Percentiles rank a stretch among this genome's conserved stretches.
Conservation (phyloP, 2,329 filamentous ascomycete species). For the Fusarium buxicola region DNA sequence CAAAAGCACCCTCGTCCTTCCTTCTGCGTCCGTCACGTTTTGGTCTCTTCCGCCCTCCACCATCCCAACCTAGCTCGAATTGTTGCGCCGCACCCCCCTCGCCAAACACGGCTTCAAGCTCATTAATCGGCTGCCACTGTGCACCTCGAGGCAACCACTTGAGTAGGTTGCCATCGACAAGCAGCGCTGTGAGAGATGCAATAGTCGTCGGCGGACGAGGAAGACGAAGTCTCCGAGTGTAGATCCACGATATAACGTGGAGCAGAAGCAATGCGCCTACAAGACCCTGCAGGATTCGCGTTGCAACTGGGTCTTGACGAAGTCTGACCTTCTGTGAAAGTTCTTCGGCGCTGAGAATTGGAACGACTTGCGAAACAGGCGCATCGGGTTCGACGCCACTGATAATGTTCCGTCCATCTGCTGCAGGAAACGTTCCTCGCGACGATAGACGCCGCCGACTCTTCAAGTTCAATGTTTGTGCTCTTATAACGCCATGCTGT, state of each 20-base stretch:
- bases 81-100: slow-evolving; percentile 23
- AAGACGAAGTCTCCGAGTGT: slow-evolving; percentile 42
- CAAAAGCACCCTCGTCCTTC: slow-evolving; percentile 37
- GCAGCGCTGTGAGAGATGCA: slow-evolving; percentile 52
- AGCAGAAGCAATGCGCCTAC: slow-evolving; percentile 46
- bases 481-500: slow-evolving; percentile 53
- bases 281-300: slow-evolving; percentile 50
- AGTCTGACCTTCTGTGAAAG: slow-evolving; percentile 33
- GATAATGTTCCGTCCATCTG: slow-evolving; percentile 33
- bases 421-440: slow-evolving; percentile 35
- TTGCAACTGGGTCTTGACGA: slow-evolving; percentile 49
- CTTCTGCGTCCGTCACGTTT: slow-evolving; percentile 28
- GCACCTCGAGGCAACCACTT: slow-evolving; percentile 39
- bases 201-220: slow-evolving; percentile 50
- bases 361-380: slow-evolving; percentile 42
- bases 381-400: slow-evolving; percentile 40
- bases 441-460: slow-evolving; percentile 40
- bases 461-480: slow-evolving; percentile 50
- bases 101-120: slow-evolving; percentile 31
- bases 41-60: slow-evolving; percentile 13
- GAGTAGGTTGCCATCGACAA: slow-evolving; percentile 54
- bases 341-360: slow-evolving; percentile 34
- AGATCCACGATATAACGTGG: slow-evolving; percentile 46
- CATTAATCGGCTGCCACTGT: slow-evolving; percentile 41
- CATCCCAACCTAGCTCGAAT: slow-evolving; percentile 40